Evolutionary conservation across 768 basidiomycete species (phyloP), one percentile per base, ranked within the genome.

Genomic region (Psilocybe cyanescens): DNA sequence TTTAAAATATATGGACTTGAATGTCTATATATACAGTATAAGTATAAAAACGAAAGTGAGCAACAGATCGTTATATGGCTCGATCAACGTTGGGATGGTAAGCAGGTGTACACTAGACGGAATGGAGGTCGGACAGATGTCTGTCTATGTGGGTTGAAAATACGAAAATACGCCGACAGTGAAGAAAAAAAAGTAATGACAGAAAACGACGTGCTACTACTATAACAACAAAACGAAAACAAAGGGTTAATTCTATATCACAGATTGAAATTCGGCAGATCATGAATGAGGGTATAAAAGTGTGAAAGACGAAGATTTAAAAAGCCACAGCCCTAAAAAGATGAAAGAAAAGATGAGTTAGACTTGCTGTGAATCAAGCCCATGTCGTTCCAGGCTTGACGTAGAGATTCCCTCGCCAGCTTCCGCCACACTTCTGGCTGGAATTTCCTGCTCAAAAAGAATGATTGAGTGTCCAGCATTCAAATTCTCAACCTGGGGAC

Each of bases 381-480:
- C 66, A 50, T 5, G 66, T 58, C 17, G 61, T 61, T 28, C 70
- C 68, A 50, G 70, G 60, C 45, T 65, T 65, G 44, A 66, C 49
- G 61, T 72, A 74, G 3, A 77, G 62, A 51, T 73, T 75, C 5
- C 67, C 65, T 6, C 75, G 70, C 74, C 74, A 76, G n/a, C 67
- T 62, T 39, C 69, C 75, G n/a, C 77, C 77, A 56, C 77, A 78
- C 47, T 60, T 74, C 59, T 74, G 62, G 35, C 56, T 60, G 9
- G 70, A 47, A 53, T 75, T 70, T n/a, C 71, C 73, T 63, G 59
- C 58, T 46, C 61, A 75, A 24, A 39, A 37, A 37, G 4, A 19
- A 46, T 29, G 1, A 53, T 28, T 54, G 8, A 57, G 7, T n/a
- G 14, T n/a, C 41, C 5, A 8, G 33, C 12, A 24, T 16, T 51